phyloP scores from a whole-genome alignment of 306 rosid species.

The Pterocarpus santalinus region DNA sequence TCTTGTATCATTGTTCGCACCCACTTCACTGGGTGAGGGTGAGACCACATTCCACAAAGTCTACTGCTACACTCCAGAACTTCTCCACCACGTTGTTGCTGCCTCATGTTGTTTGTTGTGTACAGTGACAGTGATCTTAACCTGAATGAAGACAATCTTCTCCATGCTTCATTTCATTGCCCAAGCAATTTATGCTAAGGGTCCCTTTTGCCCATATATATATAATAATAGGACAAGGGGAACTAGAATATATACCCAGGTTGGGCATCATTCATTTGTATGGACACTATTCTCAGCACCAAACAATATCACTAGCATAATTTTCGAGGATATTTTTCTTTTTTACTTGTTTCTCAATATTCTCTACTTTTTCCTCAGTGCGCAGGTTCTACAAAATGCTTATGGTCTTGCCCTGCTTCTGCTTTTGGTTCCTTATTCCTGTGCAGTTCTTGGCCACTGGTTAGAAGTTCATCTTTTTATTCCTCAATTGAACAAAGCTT shows the following conservation, averaged over 20 bases:
- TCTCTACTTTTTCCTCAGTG: constrained; percentile 17
- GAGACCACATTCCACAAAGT: no score
- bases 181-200: not conserved
- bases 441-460: not conserved
- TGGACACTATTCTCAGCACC: constrained; percentile 5
- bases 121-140: not conserved
- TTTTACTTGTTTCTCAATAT: not conserved
- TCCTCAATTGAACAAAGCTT: constrained; percentile 18
- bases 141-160: not conserved
- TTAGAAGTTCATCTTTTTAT: constrained; percentile 31
- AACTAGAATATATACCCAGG: not conserved
- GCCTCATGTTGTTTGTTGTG: no score
- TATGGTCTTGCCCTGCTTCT: constrained; percentile 16
- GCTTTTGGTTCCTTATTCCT: constrained; percentile 9
- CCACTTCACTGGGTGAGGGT: no score
- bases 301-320: not conserved
- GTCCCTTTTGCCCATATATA: not conserved
- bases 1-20: no score
- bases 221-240: not conserved
- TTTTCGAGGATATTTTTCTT: not conserved
- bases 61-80: not conserved
- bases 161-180: not conserved
- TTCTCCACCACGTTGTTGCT: not conserved
- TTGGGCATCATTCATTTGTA: not conserved
- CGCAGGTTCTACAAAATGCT: constrained; percentile 37